Conservation (phyloP, 2,329 filamentous ascomycete species). For the Ustulina deusta region DNA sequence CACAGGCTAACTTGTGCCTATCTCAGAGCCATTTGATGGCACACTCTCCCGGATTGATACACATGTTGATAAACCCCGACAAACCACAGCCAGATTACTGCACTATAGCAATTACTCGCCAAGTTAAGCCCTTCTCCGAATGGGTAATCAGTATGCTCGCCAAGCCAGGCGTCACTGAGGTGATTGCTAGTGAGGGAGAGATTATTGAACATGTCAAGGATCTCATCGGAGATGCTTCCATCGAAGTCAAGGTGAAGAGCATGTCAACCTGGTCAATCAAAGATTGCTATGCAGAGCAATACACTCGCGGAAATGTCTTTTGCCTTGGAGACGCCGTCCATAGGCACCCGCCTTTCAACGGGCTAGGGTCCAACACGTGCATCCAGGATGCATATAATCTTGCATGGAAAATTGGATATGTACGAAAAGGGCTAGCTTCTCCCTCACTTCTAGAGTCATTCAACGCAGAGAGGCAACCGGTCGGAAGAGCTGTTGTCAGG, state of each 20-base stretch:
- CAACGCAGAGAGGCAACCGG: conserved; percentile 32
- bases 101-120: conserved; percentile 33
- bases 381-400: conserved; percentile 39
- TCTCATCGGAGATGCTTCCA: conserved; percentile 26
- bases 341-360: conserved; percentile 35
- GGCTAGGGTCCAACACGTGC: conserved; percentile 32
- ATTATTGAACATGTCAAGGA: conserved; percentile 30
- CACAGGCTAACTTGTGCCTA: conserved; percentile 3
- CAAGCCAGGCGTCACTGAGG: conserved; percentile 29
- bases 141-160: conserved; percentile 37
- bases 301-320: conserved; percentile 28
- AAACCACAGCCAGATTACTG: conserved; percentile 35
- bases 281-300: conserved; percentile 35
- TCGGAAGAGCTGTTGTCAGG: conserved; percentile 34
- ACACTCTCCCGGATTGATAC: conserved; percentile 31
- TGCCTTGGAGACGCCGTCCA: conserved; percentile 35
- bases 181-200: conserved; percentile 28
- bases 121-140: conserved; percentile 32
- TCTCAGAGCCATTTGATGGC: conserved; percentile 30
- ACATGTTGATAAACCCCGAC: conserved; percentile 32
- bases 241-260: conserved; percentile 27
- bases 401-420: conserved; percentile 38
- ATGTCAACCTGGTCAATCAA: conserved; percentile 32
- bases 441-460: conserved; percentile 32
- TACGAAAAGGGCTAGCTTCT: conserved; percentile 29